Evolutionary conservation across 495 filamentous ascomycete species (phyloP).

Genomic region (Tuber borchii): DNA sequence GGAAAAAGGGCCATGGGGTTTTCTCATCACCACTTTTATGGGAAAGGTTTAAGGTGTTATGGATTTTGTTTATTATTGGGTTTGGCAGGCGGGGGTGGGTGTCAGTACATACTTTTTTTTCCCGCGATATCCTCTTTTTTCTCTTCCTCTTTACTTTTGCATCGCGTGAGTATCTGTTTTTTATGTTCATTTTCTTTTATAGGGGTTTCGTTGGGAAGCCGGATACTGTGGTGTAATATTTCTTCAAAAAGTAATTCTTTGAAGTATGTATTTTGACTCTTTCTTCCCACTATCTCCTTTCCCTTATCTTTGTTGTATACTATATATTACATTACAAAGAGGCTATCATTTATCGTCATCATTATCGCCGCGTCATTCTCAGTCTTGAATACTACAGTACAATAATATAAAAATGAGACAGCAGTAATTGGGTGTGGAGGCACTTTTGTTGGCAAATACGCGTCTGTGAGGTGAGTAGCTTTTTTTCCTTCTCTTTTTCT

Average conservation of each 20-base stretch:
- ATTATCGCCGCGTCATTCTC: neutral
- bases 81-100: neutral
- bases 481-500: neutral
- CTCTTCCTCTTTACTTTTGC: neutral
- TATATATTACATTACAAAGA: conserved; percentile 5
- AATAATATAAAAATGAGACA: neutral
- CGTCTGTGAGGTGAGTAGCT: neutral
- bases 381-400: neutral
- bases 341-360: neutral
- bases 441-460: neutral
- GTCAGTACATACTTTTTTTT: neutral
- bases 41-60: conserved; percentile 1
- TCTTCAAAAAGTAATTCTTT: conserved; percentile 2
- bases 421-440: neutral
- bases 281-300: neutral
- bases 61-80: conserved; percentile 4
- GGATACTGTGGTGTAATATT: neutral
- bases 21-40: neutral
- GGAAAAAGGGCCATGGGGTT: neutral
- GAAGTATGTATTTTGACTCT: conserved; percentile 6
- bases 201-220: neutral
- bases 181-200: conserved; percentile 1
- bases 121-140: neutral
- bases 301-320: neutral
- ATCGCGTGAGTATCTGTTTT: conserved; percentile 3